These are phyloP conservation scores for Heliamphora exappendiculata DNA, from an alignment of 148 eudicot species.

Conservation along the genomic window DNA sequence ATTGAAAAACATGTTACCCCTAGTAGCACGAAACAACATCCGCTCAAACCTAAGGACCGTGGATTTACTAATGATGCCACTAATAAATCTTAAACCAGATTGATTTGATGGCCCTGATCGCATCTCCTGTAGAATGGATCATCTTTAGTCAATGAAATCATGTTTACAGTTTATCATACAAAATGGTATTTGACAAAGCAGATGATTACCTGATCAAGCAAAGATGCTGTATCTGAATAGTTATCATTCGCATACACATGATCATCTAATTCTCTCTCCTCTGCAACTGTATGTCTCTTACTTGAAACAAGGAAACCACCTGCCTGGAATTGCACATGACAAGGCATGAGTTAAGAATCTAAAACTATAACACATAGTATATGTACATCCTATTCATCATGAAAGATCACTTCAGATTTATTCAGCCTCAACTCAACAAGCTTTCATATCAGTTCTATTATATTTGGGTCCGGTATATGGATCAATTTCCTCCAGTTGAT, in stretches of 20 bases:
- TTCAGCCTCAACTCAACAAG: neutral
- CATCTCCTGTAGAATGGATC: slow-evolving; percentile 65
- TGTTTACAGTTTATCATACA: neutral
- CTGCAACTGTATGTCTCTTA: slow-evolving; percentile 46
- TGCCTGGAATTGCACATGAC: slow-evolving; percentile 46
- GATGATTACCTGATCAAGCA: slow-evolving; percentile 70
- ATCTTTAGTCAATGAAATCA: slow-evolving; percentile 16
- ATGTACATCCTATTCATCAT: neutral
- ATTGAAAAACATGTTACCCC: slow-evolving; percentile 96
- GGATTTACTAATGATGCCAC: slow-evolving; percentile 85
- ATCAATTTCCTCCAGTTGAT: too few species aligned
- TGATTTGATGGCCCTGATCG: slow-evolving; percentile 56
- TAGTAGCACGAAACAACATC: slow-evolving; percentile 96
- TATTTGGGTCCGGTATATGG: too few species aligned
- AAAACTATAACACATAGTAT: neutral
- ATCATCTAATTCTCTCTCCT: slow-evolving; percentile 76
- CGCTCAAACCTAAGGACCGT: slow-evolving; percentile 81
- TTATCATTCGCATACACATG: slow-evolving; percentile 54
- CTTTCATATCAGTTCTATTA: neutral
- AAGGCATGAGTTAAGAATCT: slow-evolving; percentile 9
- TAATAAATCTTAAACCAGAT: slow-evolving; percentile 82
- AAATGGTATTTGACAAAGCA: neutral
- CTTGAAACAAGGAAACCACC: slow-evolving; percentile 76
- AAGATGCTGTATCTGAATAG: slow-evolving; percentile 61
- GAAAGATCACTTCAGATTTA: neutral